phyloP scores from a whole-genome alignment of 2,329 filamentous ascomycete genomes.

The Aspergillus eucalypticola region DNA sequence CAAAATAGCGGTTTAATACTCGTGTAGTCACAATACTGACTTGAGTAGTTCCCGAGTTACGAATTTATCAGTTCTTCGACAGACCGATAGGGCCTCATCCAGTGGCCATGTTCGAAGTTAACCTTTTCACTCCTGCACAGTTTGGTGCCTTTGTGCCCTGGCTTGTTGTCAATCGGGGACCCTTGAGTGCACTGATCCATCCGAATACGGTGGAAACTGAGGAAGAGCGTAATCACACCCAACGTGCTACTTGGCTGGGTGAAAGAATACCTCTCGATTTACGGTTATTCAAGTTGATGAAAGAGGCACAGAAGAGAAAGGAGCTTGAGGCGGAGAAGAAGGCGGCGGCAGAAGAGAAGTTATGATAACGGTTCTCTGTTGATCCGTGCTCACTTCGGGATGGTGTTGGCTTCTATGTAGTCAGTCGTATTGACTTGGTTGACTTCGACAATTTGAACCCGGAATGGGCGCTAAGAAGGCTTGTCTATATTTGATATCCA shows the following conservation, averaged over 20 bases:
- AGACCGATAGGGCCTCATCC: constrained; percentile 78
- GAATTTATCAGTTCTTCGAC: constrained; percentile 78
- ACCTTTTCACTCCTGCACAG: constrained; percentile 79
- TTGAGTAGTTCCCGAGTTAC: constrained; percentile 73
- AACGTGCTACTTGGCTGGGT: constrained; percentile 48
- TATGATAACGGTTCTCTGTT: background rate
- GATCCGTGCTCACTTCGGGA: background rate
- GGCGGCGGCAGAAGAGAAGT: background rate
- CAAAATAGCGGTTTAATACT: background rate
- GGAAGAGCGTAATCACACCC: constrained; percentile 55
- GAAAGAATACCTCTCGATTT: constrained; percentile 49
- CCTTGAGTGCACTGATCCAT: constrained; percentile 76
- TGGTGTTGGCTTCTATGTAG: background rate
- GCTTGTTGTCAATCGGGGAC: constrained; percentile 79
- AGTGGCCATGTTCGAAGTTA: constrained; percentile 89
- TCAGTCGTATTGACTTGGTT: background rate
- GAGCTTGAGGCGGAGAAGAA: constrained; percentile 11
- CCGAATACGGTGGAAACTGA: constrained; percentile 66
- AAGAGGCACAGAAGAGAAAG: constrained; percentile 24
- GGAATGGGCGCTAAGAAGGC: background rate
- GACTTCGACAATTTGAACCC: background rate
- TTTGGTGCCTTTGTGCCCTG: constrained; percentile 88
- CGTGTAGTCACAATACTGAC: background rate
- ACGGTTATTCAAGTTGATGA: constrained; percentile 37
- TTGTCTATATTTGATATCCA: background rate